A percentile compares a stretch with the other conserved stretches of the same genome.
These are phyloP conservation scores for Diaporthe vaccinii DNA, from an alignment of 2,329 filamentous ascomycete genomes.

Conservation along the genomic window DNA sequence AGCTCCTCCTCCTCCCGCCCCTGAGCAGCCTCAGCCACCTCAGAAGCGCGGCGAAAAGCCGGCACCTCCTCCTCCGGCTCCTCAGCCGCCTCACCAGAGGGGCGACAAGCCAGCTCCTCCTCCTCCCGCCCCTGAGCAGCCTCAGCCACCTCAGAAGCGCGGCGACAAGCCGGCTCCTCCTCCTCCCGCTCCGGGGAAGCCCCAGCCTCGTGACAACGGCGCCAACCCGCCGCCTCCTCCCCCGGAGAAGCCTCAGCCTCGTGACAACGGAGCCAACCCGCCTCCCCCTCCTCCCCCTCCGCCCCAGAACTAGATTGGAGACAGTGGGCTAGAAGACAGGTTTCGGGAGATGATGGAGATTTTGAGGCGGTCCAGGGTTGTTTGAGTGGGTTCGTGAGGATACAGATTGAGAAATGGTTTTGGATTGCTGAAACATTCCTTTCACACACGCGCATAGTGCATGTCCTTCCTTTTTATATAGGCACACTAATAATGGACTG, in stretches of 20 bases:
- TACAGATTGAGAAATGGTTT: background rate
- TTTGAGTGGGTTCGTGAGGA: background rate
- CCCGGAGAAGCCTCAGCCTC: background rate
- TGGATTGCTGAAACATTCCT: background rate
- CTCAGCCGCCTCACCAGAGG: background rate
- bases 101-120: background rate
- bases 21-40: background rate
- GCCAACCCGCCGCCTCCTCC: background rate
- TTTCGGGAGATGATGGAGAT: background rate
- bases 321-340: background rate
- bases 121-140: background rate
- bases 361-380: background rate
- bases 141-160: background rate
- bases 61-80: background rate
- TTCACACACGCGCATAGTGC: background rate
- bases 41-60: background rate
- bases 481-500: background rate
- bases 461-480: background rate
- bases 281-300: background rate
- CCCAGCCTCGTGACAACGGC: background rate
- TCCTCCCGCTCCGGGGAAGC: background rate
- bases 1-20: background rate
- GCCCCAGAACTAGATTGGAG: conserved; percentile 1
- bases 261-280: background rate
- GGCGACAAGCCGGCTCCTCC: background rate